phyloP scores from a whole-genome alignment of 352 stramenopile species.

The Phytopythium litorale region DNA sequence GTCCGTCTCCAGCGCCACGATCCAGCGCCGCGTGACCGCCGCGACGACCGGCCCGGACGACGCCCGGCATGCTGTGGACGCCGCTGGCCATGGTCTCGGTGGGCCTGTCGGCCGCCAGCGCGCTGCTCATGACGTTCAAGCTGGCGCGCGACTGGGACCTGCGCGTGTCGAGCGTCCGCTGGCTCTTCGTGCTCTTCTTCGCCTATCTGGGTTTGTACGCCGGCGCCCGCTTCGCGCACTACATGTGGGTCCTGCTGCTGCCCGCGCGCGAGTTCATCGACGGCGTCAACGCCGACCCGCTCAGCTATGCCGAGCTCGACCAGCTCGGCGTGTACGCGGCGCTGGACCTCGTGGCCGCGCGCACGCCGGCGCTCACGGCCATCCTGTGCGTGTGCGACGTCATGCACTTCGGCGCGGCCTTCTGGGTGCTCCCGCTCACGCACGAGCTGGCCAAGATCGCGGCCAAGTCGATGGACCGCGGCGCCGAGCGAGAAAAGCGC shows the following conservation, averaged over 20 bases:
- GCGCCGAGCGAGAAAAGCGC: constrained; percentile 28
- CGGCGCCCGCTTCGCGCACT: constrained; percentile 25
- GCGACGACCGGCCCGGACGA: neutral
- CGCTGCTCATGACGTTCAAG: constrained; percentile 35
- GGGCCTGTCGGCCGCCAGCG: constrained; percentile 28
- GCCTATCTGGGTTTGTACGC: constrained; percentile 43
- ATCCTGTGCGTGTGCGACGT: constrained; percentile 46
- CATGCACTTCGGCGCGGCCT: constrained; percentile 39
- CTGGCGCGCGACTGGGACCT: constrained; percentile 44
- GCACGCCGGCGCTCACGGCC: constrained; percentile 20
- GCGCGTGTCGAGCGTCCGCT: constrained; percentile 47
- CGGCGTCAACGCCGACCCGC: constrained; percentile 22
- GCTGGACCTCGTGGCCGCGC: constrained; percentile 23
- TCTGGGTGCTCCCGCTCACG: constrained; percentile 47
- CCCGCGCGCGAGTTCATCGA: constrained; percentile 28
- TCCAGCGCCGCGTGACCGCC: neutral
- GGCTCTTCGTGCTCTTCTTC: constrained; percentile 60
- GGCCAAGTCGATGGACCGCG: constrained; percentile 59
- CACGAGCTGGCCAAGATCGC: constrained; percentile 63
- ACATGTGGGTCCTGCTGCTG: constrained; percentile 37
- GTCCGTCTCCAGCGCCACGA: neutral
- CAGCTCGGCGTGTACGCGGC: constrained; percentile 44
- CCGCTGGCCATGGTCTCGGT: constrained; percentile 24
- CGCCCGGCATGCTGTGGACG: constrained; percentile 31
- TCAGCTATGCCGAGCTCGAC: constrained; percentile 36